Percentiles rank a stretch among this genome's conserved stretches.
phyloP scores from a whole-genome alignment of 495 filamentous ascomycete genomes.

The Aspergillus sclerotiicarbonarius region DNA sequence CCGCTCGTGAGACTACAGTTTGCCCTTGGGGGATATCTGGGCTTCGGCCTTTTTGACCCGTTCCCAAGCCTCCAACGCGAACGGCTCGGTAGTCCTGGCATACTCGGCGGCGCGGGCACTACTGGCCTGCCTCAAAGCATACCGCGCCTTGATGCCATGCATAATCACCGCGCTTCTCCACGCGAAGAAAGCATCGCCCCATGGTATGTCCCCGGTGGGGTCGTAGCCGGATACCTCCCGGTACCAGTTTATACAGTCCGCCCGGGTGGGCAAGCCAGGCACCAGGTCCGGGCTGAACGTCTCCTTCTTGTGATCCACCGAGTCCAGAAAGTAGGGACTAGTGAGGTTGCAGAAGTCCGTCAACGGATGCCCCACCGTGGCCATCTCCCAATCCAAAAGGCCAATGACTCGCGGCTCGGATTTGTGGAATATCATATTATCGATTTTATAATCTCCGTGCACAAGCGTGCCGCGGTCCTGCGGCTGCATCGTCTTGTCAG shows the following conservation, averaged over 20 bases:
- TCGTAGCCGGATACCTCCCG: slow-evolving; percentile 67
- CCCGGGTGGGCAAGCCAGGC: slow-evolving; percentile 70
- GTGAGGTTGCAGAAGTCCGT: slow-evolving; percentile 81
- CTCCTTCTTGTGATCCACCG: slow-evolving; percentile 33
- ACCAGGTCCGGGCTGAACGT: slow-evolving; percentile 60
- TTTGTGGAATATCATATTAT: slow-evolving; percentile 92
- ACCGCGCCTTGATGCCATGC: slow-evolving; percentile 89
- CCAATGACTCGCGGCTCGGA: slow-evolving; percentile 87
- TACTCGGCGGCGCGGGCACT: slow-evolving; percentile 76
- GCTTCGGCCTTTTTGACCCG: slow-evolving; percentile 52
- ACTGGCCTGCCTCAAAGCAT: slow-evolving; percentile 84
- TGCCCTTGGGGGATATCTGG: slow-evolving; percentile 37
- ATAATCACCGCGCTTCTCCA: slow-evolving; percentile 73
- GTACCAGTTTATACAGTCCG: slow-evolving; percentile 76
- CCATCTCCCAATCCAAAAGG: slow-evolving; percentile 97
- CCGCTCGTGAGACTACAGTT: slow-evolving; percentile 37
- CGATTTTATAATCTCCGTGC: slow-evolving; percentile 97
- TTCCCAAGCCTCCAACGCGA: slow-evolving; percentile 75
- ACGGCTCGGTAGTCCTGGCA: slow-evolving; percentile 56
- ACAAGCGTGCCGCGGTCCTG: slow-evolving; percentile 74
- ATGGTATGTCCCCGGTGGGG: slow-evolving; percentile 51
- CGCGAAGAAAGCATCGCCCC: slow-evolving; percentile 69
- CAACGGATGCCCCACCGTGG: slow-evolving; percentile 89
- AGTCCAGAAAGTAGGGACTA: slow-evolving; percentile 61
- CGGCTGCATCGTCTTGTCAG: slow-evolving; percentile 62